A percentile compares a stretch with the other conserved stretches of the same genome.
Conservation (phyloP, 352 stramenopile species). For the Pythium phragmitis region DNA sequence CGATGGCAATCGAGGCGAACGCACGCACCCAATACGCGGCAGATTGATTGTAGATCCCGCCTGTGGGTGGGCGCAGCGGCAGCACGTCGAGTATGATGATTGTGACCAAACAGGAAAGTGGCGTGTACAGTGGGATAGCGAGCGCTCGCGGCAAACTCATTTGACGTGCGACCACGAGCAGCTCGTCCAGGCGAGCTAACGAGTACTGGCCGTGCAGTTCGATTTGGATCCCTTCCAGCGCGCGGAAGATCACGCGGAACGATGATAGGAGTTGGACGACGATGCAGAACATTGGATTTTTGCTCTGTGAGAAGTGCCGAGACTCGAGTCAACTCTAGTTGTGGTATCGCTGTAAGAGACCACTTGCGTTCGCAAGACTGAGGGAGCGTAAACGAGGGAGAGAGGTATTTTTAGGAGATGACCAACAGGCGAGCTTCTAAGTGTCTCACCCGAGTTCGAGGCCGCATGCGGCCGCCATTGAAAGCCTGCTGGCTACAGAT, state of each 20-base stretch:
- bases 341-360: no score
- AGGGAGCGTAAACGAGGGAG: no score
- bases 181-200: not conserved
- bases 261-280: not conserved
- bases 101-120: not conserved
- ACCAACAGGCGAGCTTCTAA: no score
- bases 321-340: no score
- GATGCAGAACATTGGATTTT: not conserved
- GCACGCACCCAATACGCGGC: constrained; percentile 5
- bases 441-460: no score
- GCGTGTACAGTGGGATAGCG: not conserved
- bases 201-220: constrained; percentile 4
- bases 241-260: not conserved
- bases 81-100: constrained; percentile 7
- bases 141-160: not conserved
- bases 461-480: no score
- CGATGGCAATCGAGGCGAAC: not conserved
- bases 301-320: not conserved
- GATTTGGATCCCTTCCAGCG: not conserved
- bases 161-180: not conserved
- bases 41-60: not conserved
- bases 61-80: not conserved
- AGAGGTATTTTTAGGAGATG: no score
- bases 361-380: no score
- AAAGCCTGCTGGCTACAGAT: no score